These are phyloP conservation scores for Strobilomyces echinocephalus DNA, from an alignment of 768 basidiomycete species.

Conservation along the genomic window DNA sequence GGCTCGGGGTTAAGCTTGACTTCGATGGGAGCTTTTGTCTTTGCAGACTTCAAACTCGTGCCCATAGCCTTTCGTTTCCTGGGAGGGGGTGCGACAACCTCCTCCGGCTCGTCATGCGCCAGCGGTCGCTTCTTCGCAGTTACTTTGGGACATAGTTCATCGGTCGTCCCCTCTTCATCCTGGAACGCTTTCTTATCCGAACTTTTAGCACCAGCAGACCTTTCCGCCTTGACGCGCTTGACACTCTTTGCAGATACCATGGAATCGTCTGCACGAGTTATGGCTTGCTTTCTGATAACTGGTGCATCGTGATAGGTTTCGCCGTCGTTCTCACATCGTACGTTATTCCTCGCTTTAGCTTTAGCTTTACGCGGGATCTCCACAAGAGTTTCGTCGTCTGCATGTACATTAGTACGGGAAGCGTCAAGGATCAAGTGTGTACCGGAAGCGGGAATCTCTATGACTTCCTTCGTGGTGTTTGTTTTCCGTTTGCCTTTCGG, in stretches of 20 bases:
- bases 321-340: neutral
- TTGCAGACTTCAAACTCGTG: neutral
- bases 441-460: conserved; percentile 15
- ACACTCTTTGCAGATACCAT: neutral
- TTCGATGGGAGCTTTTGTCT: neutral
- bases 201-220: neutral
- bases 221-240: neutral
- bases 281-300: neutral
- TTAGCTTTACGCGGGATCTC: conserved; percentile 17
- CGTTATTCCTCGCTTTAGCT: neutral
- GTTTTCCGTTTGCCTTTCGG: conserved; percentile 1
- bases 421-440: neutral
- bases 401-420: neutral
- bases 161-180: neutral
- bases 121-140: conserved; percentile 5
- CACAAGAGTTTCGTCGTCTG: conserved; percentile 30
- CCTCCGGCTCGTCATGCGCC: neutral
- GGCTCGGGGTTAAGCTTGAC: neutral
- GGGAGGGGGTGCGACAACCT: neutral
- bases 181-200: neutral
- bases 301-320: conserved; percentile 3
- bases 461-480: conserved; percentile 6
- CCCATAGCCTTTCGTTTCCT: conserved; percentile 16
- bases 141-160: neutral
- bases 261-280: neutral